phyloP scores from a whole-genome alignment of 352 stramenopile genomes.

The Chrysophaeum taylorii region DNA sequence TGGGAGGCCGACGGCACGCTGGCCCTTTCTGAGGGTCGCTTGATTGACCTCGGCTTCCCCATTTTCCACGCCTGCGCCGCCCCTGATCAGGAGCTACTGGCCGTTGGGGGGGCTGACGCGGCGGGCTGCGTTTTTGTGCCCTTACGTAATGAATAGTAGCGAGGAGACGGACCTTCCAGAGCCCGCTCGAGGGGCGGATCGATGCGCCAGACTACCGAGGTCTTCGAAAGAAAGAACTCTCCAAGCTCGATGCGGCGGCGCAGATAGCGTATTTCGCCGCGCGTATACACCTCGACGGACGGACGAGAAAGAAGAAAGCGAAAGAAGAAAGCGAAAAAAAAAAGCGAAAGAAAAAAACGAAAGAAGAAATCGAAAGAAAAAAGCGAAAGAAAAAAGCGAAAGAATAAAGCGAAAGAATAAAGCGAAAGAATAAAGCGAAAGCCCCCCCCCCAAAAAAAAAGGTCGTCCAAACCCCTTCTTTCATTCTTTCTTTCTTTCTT shows the following conservation, averaged over 20 bases:
- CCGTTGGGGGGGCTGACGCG: too few relatives aligned
- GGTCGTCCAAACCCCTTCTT: too few relatives aligned
- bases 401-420: neutral
- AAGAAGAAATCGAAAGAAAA: neutral
- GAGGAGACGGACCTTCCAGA: neutral
- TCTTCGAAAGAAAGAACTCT: neutral
- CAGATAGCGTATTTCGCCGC: too few relatives aligned
- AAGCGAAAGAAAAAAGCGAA: neutral
- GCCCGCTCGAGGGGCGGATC: too few relatives aligned
- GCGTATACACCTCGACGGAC: too few relatives aligned
- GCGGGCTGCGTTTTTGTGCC: conserved; percentile 1
- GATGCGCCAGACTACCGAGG: neutral
- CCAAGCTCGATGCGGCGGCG: too few relatives aligned
- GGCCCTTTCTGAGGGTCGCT: neutral
- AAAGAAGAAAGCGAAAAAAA: neutral
- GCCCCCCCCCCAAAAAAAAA: too few relatives aligned
- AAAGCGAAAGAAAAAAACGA: neutral
- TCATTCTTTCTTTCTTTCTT: too few relatives aligned
- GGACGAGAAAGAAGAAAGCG: neutral
- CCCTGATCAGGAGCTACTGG: too few relatives aligned
- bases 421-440: neutral
- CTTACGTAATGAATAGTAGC: neutral
- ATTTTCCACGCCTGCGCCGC: too few relatives aligned
- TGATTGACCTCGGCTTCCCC: neutral
- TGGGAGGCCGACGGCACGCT: neutral